These are phyloP conservation scores for Podospora didyma DNA, from an alignment of 495 filamentous ascomycete genomes.

Conservation along the genomic window DNA sequence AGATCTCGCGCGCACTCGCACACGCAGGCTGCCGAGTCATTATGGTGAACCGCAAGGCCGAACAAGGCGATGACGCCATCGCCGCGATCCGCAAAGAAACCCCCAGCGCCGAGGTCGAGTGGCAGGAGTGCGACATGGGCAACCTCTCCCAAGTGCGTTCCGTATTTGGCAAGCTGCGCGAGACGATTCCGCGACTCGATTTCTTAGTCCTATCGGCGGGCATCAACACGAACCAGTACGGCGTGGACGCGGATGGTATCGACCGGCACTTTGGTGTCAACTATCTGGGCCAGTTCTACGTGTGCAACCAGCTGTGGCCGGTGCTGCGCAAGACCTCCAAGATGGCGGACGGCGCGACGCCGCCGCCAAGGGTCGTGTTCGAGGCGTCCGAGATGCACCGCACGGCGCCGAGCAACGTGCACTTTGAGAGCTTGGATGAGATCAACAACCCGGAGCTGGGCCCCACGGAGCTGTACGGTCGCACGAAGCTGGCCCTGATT, in stretches of 20 bases:
- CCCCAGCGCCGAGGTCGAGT: constrained; percentile 32
- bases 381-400: constrained; percentile 55
- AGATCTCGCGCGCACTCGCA: constrained; percentile 40
- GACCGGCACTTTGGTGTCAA: constrained; percentile 54
- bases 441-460: constrained; percentile 53
- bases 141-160: constrained; percentile 33
- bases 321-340: constrained; percentile 36
- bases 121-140: constrained; percentile 41
- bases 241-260: constrained; percentile 36
- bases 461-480: constrained; percentile 47
- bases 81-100: constrained; percentile 28
- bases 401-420: constrained; percentile 35
- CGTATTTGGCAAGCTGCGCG: constrained; percentile 31
- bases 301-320: constrained; percentile 38
- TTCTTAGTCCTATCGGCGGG: constrained; percentile 47
- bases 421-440: constrained; percentile 47
- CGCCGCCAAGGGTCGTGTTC: constrained; percentile 42
- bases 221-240: constrained; percentile 44
- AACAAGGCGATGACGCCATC: constrained; percentile 37
- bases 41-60: constrained; percentile 39
- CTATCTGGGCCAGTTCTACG: constrained; percentile 45
- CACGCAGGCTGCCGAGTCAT: constrained; percentile 28
- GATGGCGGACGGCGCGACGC: constrained; percentile 16
- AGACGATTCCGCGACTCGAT: constrained; percentile 34
- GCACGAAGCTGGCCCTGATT: constrained; percentile 54